These are phyloP conservation scores for Apiospora malaysiana DNA, from an alignment of 2,329 filamentous ascomycete genomes.

Conservation along the genomic window DNA sequence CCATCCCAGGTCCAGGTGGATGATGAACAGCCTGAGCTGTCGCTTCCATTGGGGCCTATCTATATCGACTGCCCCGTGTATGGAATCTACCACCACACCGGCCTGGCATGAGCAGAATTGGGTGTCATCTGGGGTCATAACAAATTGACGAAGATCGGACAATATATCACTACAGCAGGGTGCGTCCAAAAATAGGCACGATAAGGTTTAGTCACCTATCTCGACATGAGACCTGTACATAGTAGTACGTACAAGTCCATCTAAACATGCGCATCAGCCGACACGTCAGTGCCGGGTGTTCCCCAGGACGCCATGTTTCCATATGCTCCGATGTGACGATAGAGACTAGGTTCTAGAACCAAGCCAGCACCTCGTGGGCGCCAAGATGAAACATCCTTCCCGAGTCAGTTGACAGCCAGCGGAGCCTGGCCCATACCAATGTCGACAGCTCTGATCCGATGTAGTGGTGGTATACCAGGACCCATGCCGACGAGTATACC, in stretches of 20 bases:
- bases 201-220: not conserved
- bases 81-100: no score
- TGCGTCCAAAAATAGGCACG: not conserved
- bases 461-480: not conserved
- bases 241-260: not conserved
- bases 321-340: not conserved
- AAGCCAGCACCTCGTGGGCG: not conserved
- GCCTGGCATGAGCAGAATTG: no score
- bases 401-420: not conserved
- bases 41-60: no score
- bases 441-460: not conserved
- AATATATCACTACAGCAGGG: not conserved
- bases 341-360: not conserved
- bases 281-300: not conserved
- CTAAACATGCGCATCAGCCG: not conserved
- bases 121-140: no score
- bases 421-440: not conserved
- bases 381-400: not conserved
- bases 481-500: not conserved
- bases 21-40: no score
- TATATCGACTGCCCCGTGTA: no score
- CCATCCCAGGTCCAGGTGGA: not conserved
- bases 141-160: no score
- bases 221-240: not conserved
- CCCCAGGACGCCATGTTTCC: not conserved